Base-by-base conservation (phyloP, 768 basidiomycete species). In the Leccinum obscurum region DNA sequence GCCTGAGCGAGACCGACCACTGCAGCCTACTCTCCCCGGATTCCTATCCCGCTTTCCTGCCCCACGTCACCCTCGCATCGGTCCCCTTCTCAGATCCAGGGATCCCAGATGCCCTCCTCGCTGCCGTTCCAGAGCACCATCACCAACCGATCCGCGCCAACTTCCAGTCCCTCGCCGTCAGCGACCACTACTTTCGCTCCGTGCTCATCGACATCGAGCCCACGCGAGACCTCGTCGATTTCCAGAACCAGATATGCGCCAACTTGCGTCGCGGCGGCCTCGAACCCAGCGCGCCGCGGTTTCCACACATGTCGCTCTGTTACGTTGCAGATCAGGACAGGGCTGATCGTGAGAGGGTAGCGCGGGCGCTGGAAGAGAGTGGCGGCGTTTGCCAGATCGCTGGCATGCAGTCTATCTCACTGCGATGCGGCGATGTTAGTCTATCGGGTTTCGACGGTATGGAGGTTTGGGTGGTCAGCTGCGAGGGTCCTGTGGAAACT, bases 301-400 rank as follows among this genome's bases (percentile, higher is more conserved):
- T 83, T 62, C 87, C 90, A 7, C 91, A 93, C 70, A 62, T 91
- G 62, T 92, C 91, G 37, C 65, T 93, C 60, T 86, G 83, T 66
- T 93, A 93, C 68, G 85, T 92, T 60, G 78, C 77, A 28, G 85
- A 92, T 59, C 77, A 79, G n/a, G 89, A 92, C 62, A 80, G 80
- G 4, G 67, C 11, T 20, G 82, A 87, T 71, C 82, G 89, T 49
- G 74, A 76, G 22, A 77, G 68, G 62, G 82, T 81, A 46, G 77
- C 80, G 41, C 72, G 77, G 28, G 75, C 76, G 61, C 72, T 89
- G 65, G 64, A 72, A 61, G 67, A 73, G 13, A 61, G 70, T 1
- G 74, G 79, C 11, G 70, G 70, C 46, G 73, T 84, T 37, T 5
- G 57, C 59, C 48, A 61, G 71, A 73, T 39, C 74, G 75, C 65